Conservation (phyloP, 768 basidiomycete species). For the Psilocybe tampanensis region DNA sequence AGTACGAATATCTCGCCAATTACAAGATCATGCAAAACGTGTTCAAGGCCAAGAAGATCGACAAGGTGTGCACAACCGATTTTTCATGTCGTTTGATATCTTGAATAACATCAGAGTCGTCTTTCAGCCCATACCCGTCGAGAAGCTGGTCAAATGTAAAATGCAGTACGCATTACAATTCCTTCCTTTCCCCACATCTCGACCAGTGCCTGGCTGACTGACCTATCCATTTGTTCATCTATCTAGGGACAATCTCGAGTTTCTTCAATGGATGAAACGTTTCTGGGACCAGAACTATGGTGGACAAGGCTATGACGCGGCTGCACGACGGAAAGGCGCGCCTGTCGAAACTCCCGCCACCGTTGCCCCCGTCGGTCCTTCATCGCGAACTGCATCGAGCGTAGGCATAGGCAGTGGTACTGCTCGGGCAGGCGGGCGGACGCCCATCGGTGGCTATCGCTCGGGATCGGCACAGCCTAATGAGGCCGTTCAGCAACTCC, state of each 20-base stretch:
- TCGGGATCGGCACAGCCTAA: slow-evolving; percentile 66
- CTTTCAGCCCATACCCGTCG: slow-evolving; percentile 90
- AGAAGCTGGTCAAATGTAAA: slow-evolving; percentile 94
- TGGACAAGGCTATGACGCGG: slow-evolving; percentile 86
- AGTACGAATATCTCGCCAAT: slow-evolving; percentile 95
- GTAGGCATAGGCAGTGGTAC: slow-evolving; percentile 25
- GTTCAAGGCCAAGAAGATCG: slow-evolving; percentile 92
- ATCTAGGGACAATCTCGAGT: slow-evolving; percentile 92
- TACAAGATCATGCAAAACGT: slow-evolving; percentile 93
- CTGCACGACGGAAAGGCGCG: slow-evolving; percentile 77
- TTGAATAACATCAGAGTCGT: not conserved
- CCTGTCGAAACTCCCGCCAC: slow-evolving; percentile 79
- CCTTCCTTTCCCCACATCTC: not conserved
- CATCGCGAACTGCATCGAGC: slow-evolving; percentile 35
- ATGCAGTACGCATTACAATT: slow-evolving; percentile 78
- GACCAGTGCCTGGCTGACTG: not conserved
- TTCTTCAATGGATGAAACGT: slow-evolving; percentile 95
- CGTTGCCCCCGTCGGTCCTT: slow-evolving; percentile 62
- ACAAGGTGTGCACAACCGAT: slow-evolving; percentile 66
- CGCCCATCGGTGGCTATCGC: slow-evolving; percentile 72
- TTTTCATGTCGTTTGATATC: not conserved
- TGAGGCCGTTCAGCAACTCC: slow-evolving; percentile 69
- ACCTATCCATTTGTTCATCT: not conserved
- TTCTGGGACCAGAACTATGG: slow-evolving; percentile 95
- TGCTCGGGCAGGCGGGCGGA: slow-evolving; percentile 65